Percentiles rank a stretch among this genome's conserved stretches.
These are phyloP conservation scores for Artemisia tridentata DNA, from an alignment of 129 eudicot genomes.

Conservation along the genomic window DNA sequence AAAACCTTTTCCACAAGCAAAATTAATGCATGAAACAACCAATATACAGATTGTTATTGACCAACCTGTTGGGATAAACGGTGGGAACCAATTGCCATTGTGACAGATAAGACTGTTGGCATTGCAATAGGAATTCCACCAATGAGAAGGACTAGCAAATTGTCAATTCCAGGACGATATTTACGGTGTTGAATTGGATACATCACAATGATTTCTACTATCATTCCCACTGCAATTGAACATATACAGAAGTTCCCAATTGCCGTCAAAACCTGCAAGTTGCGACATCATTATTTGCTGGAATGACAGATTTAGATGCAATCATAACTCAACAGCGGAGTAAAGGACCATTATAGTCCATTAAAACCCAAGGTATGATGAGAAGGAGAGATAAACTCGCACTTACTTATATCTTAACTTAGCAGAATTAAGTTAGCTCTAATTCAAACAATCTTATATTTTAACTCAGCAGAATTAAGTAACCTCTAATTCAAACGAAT, in stretches of 20 bases:
- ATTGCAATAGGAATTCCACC: conserved; percentile 87
- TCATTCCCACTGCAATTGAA: conserved; percentile 74
- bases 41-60: background rate
- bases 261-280: conserved; percentile 65
- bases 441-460: no score
- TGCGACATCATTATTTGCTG: conserved; percentile 9
- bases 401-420: no score
- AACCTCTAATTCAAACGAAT: no score
- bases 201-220: conserved; percentile 70
- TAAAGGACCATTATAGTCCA: background rate
- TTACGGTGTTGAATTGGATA: conserved; percentile 65
- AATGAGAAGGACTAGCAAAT: conserved; percentile 70
- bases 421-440: no score
- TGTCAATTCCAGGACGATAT: conserved; percentile 80
- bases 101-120: conserved; percentile 76
- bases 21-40: conserved; percentile 19
- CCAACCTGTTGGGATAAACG: conserved; percentile 77
- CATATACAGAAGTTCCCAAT: conserved; percentile 83
- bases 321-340: background rate
- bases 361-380: background rate
- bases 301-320: conserved; percentile 1
- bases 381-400: background rate
- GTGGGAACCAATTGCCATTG: conserved; percentile 90
- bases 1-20: background rate
- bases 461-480: no score